Evolutionary conservation across 164 flowering plant species (phyloP).

Genomic region (Annona cherimola): DNA sequence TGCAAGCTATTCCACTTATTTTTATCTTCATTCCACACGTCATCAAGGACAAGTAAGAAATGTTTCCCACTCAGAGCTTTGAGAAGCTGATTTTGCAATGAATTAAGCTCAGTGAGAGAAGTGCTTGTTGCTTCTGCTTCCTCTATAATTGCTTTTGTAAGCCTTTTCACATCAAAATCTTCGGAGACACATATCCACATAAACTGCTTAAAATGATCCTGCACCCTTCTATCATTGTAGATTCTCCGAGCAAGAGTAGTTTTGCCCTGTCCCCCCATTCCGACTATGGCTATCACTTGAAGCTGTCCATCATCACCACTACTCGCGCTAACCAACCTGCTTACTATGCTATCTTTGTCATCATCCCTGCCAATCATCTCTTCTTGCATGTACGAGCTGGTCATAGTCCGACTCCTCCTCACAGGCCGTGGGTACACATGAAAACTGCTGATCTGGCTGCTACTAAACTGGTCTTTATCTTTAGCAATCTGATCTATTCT

Average conservation of each 20-base stretch:
- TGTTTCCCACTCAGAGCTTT: neutral
- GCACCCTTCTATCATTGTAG: constrained; percentile 7
- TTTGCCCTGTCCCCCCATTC: constrained; percentile 2
- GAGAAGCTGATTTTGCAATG: constrained; percentile 1
- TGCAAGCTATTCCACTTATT: neutral
- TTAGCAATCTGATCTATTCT: neutral
- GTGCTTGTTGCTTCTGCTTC: neutral
- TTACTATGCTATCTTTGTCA: neutral
- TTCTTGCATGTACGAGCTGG: too few species aligned
- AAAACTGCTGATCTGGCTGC: too few species aligned
- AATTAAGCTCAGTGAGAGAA: neutral
- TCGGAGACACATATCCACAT: constrained; percentile 8
- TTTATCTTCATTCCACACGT: constrained; percentile 3
- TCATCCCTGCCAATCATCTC: neutral
- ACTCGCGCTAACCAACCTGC: neutral
- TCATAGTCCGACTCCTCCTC: too few species aligned
- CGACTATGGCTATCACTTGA: neutral
- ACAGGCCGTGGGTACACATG: too few species aligned
- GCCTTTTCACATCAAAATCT: constrained; percentile 6
- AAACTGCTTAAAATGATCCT: neutral
- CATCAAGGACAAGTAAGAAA: constrained; percentile 6
- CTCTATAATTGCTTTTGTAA: neutral
- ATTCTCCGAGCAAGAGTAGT: neutral
- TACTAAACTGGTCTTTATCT: neutral
- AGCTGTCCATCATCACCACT: neutral